phyloP scores from a whole-genome alignment of 169 alveolate genomes.

The Plasmodium knowlesi region DNA sequence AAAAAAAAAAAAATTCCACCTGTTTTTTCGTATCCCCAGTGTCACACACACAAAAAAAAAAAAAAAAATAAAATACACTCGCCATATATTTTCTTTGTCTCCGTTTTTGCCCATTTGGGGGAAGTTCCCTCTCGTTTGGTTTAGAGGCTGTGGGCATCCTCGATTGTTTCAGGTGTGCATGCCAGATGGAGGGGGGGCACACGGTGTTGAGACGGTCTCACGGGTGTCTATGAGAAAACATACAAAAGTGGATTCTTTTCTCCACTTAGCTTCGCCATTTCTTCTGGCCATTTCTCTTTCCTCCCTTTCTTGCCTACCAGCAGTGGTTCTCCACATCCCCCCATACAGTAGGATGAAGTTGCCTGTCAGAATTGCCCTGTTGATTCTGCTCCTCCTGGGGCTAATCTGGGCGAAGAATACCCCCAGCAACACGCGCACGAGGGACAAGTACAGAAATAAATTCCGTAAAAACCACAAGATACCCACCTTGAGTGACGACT shows the following conservation, averaged over 20 bases:
- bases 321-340: not conserved
- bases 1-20: not conserved
- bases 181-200: not conserved
- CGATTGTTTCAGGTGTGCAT: not conserved
- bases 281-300: not conserved
- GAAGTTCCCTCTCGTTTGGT: not conserved
- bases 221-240: not conserved
- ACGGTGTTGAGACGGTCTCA: not conserved
- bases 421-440: not conserved
- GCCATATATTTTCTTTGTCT: not conserved
- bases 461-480: not conserved
- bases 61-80: too few species aligned
- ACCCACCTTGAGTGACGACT: constrained; percentile 2
- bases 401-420: not conserved
- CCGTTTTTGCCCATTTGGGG: not conserved
- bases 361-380: not conserved
- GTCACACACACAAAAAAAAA: not conserved
- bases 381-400: not conserved
- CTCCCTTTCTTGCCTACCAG: not conserved
- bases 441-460: constrained; percentile 1
- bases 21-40: not conserved
- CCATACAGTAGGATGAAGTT: not conserved
- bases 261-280: not conserved
- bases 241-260: not conserved
- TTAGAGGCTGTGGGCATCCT: not conserved